Percentiles rank a stretch among this genome's conserved stretches.
Evolutionary conservation across 129 eudicot species (phyloP).

Genomic region (Cynara cardunculus): DNA sequence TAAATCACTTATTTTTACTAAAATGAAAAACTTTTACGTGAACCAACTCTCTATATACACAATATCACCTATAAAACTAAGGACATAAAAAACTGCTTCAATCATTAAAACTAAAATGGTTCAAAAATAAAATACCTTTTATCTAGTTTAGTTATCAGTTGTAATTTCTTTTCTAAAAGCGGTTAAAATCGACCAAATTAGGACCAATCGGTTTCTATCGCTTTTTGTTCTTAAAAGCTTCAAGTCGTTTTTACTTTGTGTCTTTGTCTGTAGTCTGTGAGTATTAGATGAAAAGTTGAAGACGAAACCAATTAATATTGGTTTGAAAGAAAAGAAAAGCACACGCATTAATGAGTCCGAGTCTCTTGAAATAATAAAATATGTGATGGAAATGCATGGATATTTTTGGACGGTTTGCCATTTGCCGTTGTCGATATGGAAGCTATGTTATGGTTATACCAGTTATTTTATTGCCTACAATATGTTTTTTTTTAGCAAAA

Average conservation of each 20-base stretch:
- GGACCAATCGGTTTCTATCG: background rate
- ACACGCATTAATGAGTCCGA: no score
- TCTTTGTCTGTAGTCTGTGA: background rate
- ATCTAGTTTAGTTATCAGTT: background rate
- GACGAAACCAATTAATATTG: background rate
- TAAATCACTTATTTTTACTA: no score
- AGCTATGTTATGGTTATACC: background rate
- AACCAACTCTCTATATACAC: no score
- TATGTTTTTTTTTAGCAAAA: background rate
- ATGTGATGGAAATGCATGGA: background rate
- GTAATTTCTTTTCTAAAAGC: no score
- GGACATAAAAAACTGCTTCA: no score
- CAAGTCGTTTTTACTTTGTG: background rate
- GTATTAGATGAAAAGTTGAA: background rate
- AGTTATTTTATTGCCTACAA: no score
- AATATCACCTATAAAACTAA: no score
- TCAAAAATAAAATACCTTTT: no score
- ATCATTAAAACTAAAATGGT: no score
- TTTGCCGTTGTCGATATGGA: background rate
- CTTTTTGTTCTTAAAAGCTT: background rate
- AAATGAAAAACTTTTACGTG: no score
- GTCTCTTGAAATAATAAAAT: background rate
- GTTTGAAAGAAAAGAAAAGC: background rate
- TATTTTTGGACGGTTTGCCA: background rate
- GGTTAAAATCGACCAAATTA: background rate